Base-by-base conservation (phyloP, 306 rosid species). In the Cucurbita moschata region DNA sequence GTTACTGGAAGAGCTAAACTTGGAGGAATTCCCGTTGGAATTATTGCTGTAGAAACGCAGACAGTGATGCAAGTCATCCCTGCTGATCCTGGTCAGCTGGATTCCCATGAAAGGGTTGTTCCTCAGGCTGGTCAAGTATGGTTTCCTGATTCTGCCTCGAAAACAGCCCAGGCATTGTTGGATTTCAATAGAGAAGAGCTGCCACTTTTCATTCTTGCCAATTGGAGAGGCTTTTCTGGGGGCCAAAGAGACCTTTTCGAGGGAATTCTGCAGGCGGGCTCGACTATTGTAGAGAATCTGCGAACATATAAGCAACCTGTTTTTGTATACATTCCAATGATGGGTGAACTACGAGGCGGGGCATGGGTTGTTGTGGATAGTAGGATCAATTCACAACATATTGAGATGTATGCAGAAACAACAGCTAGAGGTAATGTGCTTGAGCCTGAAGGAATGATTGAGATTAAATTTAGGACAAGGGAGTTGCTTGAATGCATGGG, bases 91-190 rank as follows among this genome's bases (percentile, higher is more conserved):
- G 98, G 98, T 74, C 98, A 94, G 80, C 96, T 90, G 64, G 98
- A 94, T 85, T 94, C 98, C 71, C 92, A 86, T 19, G 98, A 94
- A 80, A 84, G 98, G 76, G 95, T 94, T 76, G 97, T 94, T 80
- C 98, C 98, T 80, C 97, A 94, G 83, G 98, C 98, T 4, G 98
- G 98, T 72, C 98, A 94, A 84, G 98, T 90, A 57, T 94, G 98
- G 98, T 94, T 94, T 76, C 98, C 97, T 5, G 98, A 94, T 85
- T 90, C 97, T 68, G 97, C 98, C 4, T 81, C 87, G 0, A 94
- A 94, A 84, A 94, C 98, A 4, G 98, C 98, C 40, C 98, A 94
- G 81, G 95, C 98, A 18, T 79, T 94, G 72, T 64, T 87, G 82
- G 99, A 94, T 81, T 94, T 89, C 87, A 91, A 94, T 79, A 86